A percentile compares a stretch with the other conserved stretches of the same genome.
phyloP scores from a whole-genome alignment of 2,329 filamentous ascomycete species.

The Domatiomyces globalis region DNA sequence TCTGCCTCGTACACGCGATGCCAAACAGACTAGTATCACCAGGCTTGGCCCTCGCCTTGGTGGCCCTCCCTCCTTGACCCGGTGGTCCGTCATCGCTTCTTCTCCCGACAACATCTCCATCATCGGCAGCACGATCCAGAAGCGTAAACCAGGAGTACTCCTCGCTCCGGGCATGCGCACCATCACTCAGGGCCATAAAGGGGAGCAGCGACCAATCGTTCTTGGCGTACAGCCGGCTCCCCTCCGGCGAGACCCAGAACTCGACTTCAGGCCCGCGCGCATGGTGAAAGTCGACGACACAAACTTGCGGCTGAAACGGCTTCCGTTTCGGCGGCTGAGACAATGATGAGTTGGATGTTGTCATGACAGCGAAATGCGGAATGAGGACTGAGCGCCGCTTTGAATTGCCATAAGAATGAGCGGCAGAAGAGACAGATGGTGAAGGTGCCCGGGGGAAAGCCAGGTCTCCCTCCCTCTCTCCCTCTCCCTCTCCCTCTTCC shows the following conservation, averaged over 20 bases:
- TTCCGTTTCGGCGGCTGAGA: not conserved
- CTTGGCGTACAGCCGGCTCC: slow-evolving; percentile 66
- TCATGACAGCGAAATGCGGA: not conserved
- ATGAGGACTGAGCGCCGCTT: not conserved
- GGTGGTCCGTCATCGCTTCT: slow-evolving; percentile 16
- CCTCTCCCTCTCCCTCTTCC: not conserved
- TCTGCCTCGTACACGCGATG: slow-evolving; percentile 85
- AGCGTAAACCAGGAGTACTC: slow-evolving; percentile 99
- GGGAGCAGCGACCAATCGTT: slow-evolving; percentile 86
- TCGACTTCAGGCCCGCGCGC: slow-evolving; percentile 83
- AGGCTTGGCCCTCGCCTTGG: not conserved
- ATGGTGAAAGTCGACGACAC: slow-evolving; percentile 74
- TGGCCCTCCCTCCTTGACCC: not conserved
- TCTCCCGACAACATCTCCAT: slow-evolving; percentile 27
- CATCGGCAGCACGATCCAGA: slow-evolving; percentile 32
- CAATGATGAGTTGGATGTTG: not conserved
- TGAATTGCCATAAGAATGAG: not conserved
- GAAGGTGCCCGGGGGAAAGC: too few species aligned
- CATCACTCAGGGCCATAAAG: slow-evolving; percentile 94
- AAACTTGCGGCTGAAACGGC: slow-evolving; percentile 46
- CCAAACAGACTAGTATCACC: slow-evolving; percentile 79
- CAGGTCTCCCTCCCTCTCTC: not conserved
- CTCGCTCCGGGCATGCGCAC: slow-evolving; percentile 84
- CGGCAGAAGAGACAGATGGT: not conserved
- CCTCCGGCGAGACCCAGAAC: slow-evolving; percentile 66